These are phyloP conservation scores for Curvularia verruculosa DNA, from an alignment of 2,329 filamentous ascomycete species.

Conservation along the genomic window DNA sequence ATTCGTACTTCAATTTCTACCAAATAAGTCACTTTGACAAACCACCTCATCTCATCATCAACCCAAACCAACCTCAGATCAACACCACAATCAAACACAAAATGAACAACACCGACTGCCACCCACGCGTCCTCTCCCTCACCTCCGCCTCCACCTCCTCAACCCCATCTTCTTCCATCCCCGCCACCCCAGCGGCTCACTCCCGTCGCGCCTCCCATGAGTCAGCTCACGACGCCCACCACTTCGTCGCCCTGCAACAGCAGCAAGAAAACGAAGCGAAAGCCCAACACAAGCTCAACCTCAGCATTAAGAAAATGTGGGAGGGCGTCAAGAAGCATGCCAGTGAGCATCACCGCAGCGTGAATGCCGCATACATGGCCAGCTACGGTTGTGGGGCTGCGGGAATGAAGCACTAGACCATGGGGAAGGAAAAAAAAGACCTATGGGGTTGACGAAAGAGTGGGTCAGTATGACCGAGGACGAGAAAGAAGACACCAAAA, in stretches of 20 bases:
- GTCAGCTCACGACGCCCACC: slow-evolving; percentile 30
- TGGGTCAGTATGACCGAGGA: background rate
- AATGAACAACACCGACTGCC: slow-evolving; percentile 30
- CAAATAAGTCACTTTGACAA: background rate
- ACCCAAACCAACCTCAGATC: background rate
- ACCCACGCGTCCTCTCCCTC: slow-evolving; percentile 32
- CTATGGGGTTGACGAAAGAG: background rate
- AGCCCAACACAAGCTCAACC: slow-evolving; percentile 26
- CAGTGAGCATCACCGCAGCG: slow-evolving; percentile 38
- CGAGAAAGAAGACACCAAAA: background rate
- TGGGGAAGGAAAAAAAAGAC: background rate
- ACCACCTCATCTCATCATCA: background rate
- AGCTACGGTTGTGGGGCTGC: slow-evolving; percentile 28
- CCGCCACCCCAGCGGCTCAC: slow-evolving; percentile 17
- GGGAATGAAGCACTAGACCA: background rate
- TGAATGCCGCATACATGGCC: slow-evolving; percentile 37
- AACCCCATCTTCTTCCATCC: slow-evolving; percentile 12
- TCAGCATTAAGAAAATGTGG: slow-evolving; percentile 39
- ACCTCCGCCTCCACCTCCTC: slow-evolving; percentile 10
- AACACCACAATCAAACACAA: slow-evolving; percentile 26
- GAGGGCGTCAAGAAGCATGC: slow-evolving; percentile 35
- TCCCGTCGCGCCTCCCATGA: slow-evolving; percentile 28
- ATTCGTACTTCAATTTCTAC: background rate
- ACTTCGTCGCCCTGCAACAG: slow-evolving; percentile 19
- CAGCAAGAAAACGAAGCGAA: slow-evolving; percentile 20